Base-by-base conservation (phyloP, 345 rosid genomes). In the Triadica sebifera region DNA sequence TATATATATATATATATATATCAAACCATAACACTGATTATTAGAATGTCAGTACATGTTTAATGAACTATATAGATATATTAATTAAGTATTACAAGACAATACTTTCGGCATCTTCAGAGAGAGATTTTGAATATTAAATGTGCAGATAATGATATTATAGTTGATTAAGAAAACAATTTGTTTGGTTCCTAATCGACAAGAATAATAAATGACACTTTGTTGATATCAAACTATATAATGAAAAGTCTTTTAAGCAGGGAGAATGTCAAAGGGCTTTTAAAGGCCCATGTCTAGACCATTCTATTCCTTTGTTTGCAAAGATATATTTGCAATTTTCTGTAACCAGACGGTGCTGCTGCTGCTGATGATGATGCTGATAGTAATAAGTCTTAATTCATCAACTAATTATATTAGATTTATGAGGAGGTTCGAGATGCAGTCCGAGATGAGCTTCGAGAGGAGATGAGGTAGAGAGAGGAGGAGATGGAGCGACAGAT, bases 91-190 rank as follows among this genome's bases (percentile, higher is more conserved):
- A 67, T 16, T 37, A 13, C 0, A 64, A 9, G 1, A 7, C 11
- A 47, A 51, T 50, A 50, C 83, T 83, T 87, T 85, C 79, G 87
- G 84, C 78, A 37, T 69, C 13, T 24, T 45, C 29, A 46, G 13
- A 64, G 50, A n/a, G n/a, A 68, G 55, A 71, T 29, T 37, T 43
- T 24, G 12, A 12, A 53, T 20, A 71, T 55, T 57, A 68, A 19
- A 22, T 47, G 19, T 73, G 15, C 58, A 25, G n/a, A 34, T 76
- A 45, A 70, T 22, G 3, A 51, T 74, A 29, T 29, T 29, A 29
- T 29, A 29, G 34, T 2, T 29, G 34, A 29, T 29, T 2, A 29
- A 29, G 34, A 29, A 29, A 29, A 29, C 34, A 2, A 29, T 61
- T 66, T 24, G 20, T 65, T 29, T 20, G 60, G 68, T 49, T 59